phyloP scores from a whole-genome alignment of 495 filamentous ascomycete species.

The Aspergillus biplanus region DNA sequence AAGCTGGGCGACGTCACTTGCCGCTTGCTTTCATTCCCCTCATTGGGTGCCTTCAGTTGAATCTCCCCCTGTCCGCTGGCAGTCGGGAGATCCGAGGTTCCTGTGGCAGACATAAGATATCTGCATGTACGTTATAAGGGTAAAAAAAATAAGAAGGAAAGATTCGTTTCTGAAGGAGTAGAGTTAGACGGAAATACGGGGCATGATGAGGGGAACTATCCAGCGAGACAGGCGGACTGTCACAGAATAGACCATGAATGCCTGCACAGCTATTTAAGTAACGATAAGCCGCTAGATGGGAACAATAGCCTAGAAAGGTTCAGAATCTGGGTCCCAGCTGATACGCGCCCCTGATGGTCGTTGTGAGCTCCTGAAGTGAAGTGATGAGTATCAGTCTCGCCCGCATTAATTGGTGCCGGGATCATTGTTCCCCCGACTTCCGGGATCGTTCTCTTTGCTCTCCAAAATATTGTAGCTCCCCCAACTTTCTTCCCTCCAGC shows the following conservation, averaged over 20 bases:
- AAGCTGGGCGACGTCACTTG: conserved; percentile 24
- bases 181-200: conserved; percentile 25
- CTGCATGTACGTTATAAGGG: conserved; percentile 45
- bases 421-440: conserved; percentile 33
- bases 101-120: conserved; percentile 47
- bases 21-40: conserved; percentile 22
- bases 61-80: conserved; percentile 33
- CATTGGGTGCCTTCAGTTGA: conserved; percentile 26
- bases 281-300: neutral
- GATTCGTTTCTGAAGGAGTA: conserved; percentile 41
- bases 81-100: conserved; percentile 30
- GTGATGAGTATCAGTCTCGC: conserved; percentile 13
- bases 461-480: neutral
- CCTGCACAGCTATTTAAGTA: neutral
- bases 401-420: conserved; percentile 23
- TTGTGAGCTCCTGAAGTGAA: conserved; percentile 13
- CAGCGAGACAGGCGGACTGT: conserved; percentile 7
- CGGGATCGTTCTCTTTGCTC: conserved; percentile 6
- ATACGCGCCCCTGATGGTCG: neutral
- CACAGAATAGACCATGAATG: conserved; percentile 3
- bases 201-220: conserved; percentile 27
- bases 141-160: conserved; percentile 67
- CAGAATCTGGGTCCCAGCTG: neutral
- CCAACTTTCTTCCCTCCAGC: neutral
- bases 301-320: neutral